Evolutionary conservation across 371 early-diverging fungal genomes (phyloP).

Genomic region (Fennellomyces sp.): DNA sequence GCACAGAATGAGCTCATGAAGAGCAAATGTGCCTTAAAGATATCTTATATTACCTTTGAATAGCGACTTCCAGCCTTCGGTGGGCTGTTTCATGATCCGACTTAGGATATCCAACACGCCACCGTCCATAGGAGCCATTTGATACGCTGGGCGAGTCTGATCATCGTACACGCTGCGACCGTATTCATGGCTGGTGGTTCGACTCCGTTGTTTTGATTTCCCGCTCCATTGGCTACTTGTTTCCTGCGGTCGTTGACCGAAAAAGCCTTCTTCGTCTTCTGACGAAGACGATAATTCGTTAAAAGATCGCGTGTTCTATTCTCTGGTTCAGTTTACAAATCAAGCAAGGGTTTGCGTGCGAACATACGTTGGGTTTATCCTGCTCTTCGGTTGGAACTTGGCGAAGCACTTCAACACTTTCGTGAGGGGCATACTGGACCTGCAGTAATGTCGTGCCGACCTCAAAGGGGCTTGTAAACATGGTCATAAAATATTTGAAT

Average conservation of each 20-base stretch:
- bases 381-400: slow-evolving; percentile 16
- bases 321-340: not conserved
- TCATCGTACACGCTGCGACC: slow-evolving; percentile 61
- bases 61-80: slow-evolving; percentile 66
- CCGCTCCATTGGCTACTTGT: slow-evolving; percentile 35
- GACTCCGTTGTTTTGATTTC: slow-evolving; percentile 18
- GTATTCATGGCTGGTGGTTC: slow-evolving; percentile 14
- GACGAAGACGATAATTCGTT: slow-evolving; percentile 7
- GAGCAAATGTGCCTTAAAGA: not conserved
- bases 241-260: slow-evolving; percentile 7
- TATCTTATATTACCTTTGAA: slow-evolving; percentile 59
- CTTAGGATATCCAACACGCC: slow-evolving; percentile 58
- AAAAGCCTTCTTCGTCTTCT: slow-evolving; percentile 9
- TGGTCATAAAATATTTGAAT: slow-evolving; percentile 65
- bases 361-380: slow-evolving; percentile 6
- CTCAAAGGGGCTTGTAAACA: slow-evolving; percentile 74
- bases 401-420: slow-evolving; percentile 45
- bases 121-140: slow-evolving; percentile 62
- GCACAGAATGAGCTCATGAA: slow-evolving; percentile 32
- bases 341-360: not conserved
- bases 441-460: slow-evolving; percentile 78
- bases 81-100: slow-evolving; percentile 55
- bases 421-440: slow-evolving; percentile 77
- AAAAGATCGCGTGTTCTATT: not conserved
- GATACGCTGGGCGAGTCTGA: slow-evolving; percentile 57